Percentiles rank a stretch among this genome's conserved stretches.
Conservation (phyloP, 805 yeast species). For the Monosporozyma siamensis region DNA sequence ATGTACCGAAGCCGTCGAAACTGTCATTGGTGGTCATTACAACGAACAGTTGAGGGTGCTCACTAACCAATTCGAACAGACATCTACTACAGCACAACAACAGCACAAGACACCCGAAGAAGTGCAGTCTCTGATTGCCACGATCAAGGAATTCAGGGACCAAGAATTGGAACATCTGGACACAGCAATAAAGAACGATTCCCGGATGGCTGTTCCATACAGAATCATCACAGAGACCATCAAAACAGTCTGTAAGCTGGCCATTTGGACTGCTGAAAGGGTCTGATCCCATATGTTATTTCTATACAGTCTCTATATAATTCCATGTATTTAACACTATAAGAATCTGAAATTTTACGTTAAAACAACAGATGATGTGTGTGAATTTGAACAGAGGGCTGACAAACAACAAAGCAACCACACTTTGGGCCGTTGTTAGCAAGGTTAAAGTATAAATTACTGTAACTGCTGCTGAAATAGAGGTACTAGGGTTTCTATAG, state of each 20-base stretch:
- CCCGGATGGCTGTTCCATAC: slow-evolving; percentile 89
- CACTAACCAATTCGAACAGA: slow-evolving; percentile 47
- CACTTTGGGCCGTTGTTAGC: too few relatives aligned
- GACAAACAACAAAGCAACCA: too few relatives aligned
- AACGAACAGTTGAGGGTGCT: slow-evolving; percentile 79
- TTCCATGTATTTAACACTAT: too few relatives aligned
- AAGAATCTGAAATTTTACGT: too few relatives aligned
- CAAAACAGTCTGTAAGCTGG: slow-evolving; percentile 73
- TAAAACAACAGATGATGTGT: too few relatives aligned
- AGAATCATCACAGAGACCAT: slow-evolving; percentile 80
- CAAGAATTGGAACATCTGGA: slow-evolving; percentile 93
- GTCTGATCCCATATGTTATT: slow-evolving; percentile 36
- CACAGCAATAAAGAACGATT: slow-evolving; percentile 86
- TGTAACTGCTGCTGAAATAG: too few relatives aligned
- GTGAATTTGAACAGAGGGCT: too few relatives aligned
- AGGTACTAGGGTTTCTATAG: too few relatives aligned
- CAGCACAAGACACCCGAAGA: slow-evolving; percentile 36
- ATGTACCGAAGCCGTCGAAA: slow-evolving; percentile 97
- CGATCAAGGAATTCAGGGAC: slow-evolving; percentile 73
- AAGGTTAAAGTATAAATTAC: too few relatives aligned
- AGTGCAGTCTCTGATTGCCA: slow-evolving; percentile 44
- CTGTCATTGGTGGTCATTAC: slow-evolving; percentile 94
- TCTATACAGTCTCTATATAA: neutral
- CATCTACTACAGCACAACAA: neutral
- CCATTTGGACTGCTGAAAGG: slow-evolving; percentile 86